Base-by-base conservation (phyloP, 768 basidiomycete species). In the Lentinus brumalis region DNA sequence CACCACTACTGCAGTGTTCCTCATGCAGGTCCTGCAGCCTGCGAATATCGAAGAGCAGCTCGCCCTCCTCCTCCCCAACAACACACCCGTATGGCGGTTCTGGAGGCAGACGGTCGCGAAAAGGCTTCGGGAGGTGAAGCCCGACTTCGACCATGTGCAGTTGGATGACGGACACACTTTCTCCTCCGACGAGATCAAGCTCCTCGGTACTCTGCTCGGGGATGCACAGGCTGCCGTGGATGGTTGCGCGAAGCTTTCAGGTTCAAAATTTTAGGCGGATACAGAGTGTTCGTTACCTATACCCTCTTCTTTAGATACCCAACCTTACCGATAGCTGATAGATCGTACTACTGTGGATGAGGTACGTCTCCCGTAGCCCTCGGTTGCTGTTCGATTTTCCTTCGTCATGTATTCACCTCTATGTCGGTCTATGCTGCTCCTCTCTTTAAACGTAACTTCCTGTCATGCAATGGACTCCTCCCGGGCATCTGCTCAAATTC, bases 91-190 rank as follows among this genome's bases (percentile, higher is more conserved):
- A 10, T 53, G 52, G 52, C 14, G 39, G 21, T n/a, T 40, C 18
- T 53, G 52, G 52, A 32, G 52, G 21, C 38, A 53, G 39, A 53
- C 52, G n/a, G 52, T 53, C n/a, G 52, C 52, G n/a, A 35, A 35
- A 6, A 14, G 21, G 21, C 26, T 53, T 16, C 52, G 26, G 52
- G 21, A 12, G 18, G 52, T 21, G 52, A 53, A 53, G 39, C 52
- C 52, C 16, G 26, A 21, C 38, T 53, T 53, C 26, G 31, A 12
- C 10, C 31, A 31, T 15, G 50, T 31, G 31, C 32, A 51, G 9
- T 11, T 21, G n/a, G 16, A 32, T 8, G 9, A 38, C 18, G n/a
- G n/a, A 3, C 16, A n/a, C 5, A 26, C 38, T 16, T 53, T 53
- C 52, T 21, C 7, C 26, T 9, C 18, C 10, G 39, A 53, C 39